Evolutionary conservation across 306 rosid genomes (phyloP).

Genomic region (Abrus precatorius): DNA sequence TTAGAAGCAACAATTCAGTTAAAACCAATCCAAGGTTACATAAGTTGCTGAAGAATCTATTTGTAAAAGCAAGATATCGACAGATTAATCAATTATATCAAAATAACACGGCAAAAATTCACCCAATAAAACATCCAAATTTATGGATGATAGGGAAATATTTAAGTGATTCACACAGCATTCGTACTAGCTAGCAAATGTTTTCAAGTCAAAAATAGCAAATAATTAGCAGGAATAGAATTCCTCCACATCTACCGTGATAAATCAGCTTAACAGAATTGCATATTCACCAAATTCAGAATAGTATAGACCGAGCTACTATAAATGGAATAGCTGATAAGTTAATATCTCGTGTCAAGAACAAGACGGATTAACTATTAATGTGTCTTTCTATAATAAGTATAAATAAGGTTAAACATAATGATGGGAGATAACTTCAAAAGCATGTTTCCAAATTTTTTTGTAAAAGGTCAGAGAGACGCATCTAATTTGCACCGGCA

Average conservation of each 20-base stretch:
- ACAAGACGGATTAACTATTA: background rate
- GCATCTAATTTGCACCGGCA: background rate
- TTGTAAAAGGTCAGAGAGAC: background rate
- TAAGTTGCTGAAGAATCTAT: background rate
- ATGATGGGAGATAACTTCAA: background rate
- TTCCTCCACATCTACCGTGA: background rate
- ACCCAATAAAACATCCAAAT: conserved; percentile 7
- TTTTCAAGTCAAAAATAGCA: background rate
- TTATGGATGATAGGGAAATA: background rate
- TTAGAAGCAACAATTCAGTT: conserved; percentile 34
- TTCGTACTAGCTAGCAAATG: background rate
- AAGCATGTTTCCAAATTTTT: background rate
- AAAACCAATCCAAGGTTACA: conserved; percentile 34
- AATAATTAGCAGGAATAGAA: background rate
- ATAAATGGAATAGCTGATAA: background rate
- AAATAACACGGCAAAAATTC: background rate
- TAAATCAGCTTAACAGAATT: conserved; percentile 19
- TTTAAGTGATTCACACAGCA: background rate
- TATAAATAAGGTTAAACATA: background rate
- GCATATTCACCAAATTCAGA: background rate
- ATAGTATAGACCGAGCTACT: background rate
- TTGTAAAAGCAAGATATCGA: conserved; percentile 7
- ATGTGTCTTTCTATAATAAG: background rate
- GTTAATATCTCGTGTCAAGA: background rate
- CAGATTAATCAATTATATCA: background rate